Evolutionary conservation across 1,284 basidiomycete genomes (phyloP), one percentile per base, ranked within the genome.

Genomic region (Ustilago curta): DNA sequence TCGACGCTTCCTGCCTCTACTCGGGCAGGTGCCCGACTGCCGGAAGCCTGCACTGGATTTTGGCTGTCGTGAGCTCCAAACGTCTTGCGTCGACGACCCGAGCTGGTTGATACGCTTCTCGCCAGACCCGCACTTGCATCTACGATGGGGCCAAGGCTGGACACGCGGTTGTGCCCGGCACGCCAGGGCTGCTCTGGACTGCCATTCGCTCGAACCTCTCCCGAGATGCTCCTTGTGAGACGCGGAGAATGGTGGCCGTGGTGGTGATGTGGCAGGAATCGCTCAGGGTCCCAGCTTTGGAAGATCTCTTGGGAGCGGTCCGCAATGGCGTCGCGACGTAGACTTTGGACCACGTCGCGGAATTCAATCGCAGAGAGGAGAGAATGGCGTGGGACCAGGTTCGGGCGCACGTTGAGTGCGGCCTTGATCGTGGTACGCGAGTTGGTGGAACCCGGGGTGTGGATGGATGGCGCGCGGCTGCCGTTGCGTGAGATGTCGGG

Each of bases 301-400:
- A 77, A 80, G 43, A 80, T 69, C 56, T 79, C 79, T 37, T 78
- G 55, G 42, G 73, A 77, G 25, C 77, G 64, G 49, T 79, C 79
- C 12, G 72, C 59, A 7, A 51, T 48, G 18, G 74, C 83, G 31
- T 87, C 87, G 18, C 88, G 87, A 61, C 90, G 89, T 9, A 98
- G 87, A 0, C 91, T 91, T 18, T 91, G 88, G 16, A 97, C 91
- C 16, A 97, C 92, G 67, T 95, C 91, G 29, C 93, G 88, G 85
- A 97, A 97, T 84, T 97, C 95, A 56, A 98, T 89, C 0, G 95
- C 95, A 9, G 95, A 93, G 3, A 97, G 89, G 1, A 98, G 89
- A 7, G 94, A 96, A 59, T 82, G 79, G 5, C 78, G 51, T 4
- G 85, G 78, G 3, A 77, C 66, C 43, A 78, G 49, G 52, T 67